Base-by-base conservation (phyloP, 2,329 filamentous ascomycete species). In the Colletotrichum spinosum region DNA sequence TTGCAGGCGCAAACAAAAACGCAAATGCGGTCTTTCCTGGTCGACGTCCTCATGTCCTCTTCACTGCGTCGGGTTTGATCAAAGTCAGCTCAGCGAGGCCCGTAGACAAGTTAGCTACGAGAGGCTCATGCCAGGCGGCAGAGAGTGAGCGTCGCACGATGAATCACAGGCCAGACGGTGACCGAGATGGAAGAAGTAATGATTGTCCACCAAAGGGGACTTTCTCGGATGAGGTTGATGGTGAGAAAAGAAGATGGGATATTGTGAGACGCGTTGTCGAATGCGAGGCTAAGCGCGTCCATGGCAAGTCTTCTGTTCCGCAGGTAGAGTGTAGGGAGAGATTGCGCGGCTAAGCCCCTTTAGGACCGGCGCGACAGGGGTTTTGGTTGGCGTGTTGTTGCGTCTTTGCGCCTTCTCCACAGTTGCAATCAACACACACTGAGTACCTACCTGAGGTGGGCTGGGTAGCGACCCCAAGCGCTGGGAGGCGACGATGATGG, bases 201-300 rank as follows among this genome's bases (percentile, higher is more conserved):
- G 33, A 11, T 13, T 49, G 17, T 34, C 38, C 59, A 13, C 52
- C 13, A 46, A 37, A 48, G 48, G n/a, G 38, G 33, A 39, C 53
- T 62, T 42, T 37, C 35, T 49, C 33, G 37, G 63, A 66, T 66
- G 63, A 66, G 53, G 59, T 56, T 63, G 63, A 66, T 66, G 63
- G 53, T 66, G 59, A 66, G 56, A 60, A 53, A 56, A 56, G 53
- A 63, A 25, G 63, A 49, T 63, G 58, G 62, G 63, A 66, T 66
- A 54, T 54, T 62, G 63, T 65, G 64, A 67, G 64, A 67, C 64
- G 64, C 64, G 64, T 67, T 67, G 60, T 54, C 53, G 64, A 60
- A 64, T 65, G 54, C 39, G 64, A 67, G 55, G 55, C 55, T 65
- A 67, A 65, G 64, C 64, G 64, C 64, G 64, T 67, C 54, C 64